Evolutionary conservation across 331 rosid species (phyloP), one percentile per base, ranked within the genome.

Genomic region (Pyracantha coccinea): DNA sequence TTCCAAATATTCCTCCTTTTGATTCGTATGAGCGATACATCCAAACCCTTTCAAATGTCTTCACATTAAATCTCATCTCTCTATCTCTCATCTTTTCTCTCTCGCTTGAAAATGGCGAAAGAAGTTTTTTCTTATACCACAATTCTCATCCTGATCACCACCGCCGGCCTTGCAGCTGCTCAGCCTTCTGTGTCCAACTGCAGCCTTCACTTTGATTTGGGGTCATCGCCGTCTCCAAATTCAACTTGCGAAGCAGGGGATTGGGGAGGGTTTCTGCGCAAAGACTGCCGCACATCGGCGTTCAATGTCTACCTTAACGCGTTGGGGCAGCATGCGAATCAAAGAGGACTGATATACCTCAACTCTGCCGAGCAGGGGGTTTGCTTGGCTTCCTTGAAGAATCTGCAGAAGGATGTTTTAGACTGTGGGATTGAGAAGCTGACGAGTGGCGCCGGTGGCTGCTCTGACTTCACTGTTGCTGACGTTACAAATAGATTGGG

Each of bases 361-460:
- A 60, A 80, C 71, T 76, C 86, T 3, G 76, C 72, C 4, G 81
- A 84, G 75, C 87, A 87, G 69, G 65, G 66, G 29, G 19, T 20
- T 66, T 87, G 87, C 77, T 58, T 84, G 23, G 59, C 59, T 55
- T 16, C 70, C 35, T 57, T 82, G 72, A 74, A 62, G 21, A 45
- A n/a, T 28, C 62, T 23, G 6, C 77, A 35, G 11, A 73, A 29
- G n/a, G n/a, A 77, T 64, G 71, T 47, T 24, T 80, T 63, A 38
- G 76, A 75, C 53, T 87, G 86, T 75, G 90, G 88, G 62, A 59
- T 87, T 67, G 86, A 84, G 77, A 82, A 77, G 80, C 72, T 84
- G 23, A 77, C 79, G 3, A 75, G 76, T 44, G 85, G 88, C 67
- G 59, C 50, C 60, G 86, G 88, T 35, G 85, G 83, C 38, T 87